Evolutionary conservation across 768 basidiomycete genomes (phyloP).

Genomic region (Suillus variegatus): DNA sequence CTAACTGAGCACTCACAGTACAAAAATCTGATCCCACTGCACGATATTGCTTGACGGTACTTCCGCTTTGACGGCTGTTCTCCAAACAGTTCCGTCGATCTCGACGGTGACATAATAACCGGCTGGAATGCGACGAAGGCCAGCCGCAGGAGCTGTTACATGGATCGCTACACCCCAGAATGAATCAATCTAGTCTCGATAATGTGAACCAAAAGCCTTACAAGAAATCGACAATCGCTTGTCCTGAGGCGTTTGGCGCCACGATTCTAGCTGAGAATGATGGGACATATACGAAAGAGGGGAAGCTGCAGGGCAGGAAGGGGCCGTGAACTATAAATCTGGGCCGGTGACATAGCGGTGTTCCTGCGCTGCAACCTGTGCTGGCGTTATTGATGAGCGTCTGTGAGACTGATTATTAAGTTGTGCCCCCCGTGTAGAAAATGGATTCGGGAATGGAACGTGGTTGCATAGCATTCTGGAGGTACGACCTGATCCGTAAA

Average conservation of each 20-base stretch:
- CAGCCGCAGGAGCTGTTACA: slow-evolving; percentile 10
- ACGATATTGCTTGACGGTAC: slow-evolving; percentile 9
- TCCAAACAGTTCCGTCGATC: not conserved
- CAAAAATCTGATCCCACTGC: slow-evolving; percentile 16
- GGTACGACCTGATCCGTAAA: slow-evolving; percentile 1
- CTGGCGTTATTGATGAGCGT: slow-evolving; percentile 5
- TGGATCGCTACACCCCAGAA: slow-evolving; percentile 12
- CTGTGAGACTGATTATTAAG: not conserved
- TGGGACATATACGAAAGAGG: slow-evolving; percentile 4
- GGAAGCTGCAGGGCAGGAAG: not conserved
- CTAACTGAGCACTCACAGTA: slow-evolving; percentile 7
- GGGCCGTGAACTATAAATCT: slow-evolving; percentile 5
- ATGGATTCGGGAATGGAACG: not conserved
- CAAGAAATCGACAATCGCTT: slow-evolving; percentile 8
- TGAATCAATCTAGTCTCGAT: not conserved
- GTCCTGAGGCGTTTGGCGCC: slow-evolving; percentile 8
- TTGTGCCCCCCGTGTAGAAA: not conserved
- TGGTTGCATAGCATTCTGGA: not conserved
- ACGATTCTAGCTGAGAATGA: slow-evolving; percentile 6
- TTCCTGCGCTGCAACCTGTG: slow-evolving; percentile 5
- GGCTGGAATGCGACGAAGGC: slow-evolving; percentile 16
- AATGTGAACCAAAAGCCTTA: not conserved
- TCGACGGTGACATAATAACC: slow-evolving; percentile 18
- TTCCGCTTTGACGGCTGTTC: slow-evolving; percentile 11
- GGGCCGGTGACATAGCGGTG: slow-evolving; percentile 1